phyloP scores from a whole-genome alignment of 2,329 filamentous ascomycete species.

The Cordyceps cateniannulata region DNA sequence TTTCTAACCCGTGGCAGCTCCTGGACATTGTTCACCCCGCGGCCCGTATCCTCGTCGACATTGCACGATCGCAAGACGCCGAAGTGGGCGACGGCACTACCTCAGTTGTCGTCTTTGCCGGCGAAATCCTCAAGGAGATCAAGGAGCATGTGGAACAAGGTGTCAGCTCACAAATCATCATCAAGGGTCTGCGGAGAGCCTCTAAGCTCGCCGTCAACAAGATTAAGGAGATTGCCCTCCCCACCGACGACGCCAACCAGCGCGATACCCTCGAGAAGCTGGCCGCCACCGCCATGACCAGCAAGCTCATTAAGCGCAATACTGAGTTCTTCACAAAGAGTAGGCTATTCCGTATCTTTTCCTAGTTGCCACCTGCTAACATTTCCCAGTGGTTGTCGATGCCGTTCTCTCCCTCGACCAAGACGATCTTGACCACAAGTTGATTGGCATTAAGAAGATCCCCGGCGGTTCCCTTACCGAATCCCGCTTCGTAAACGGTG shows the following conservation, averaged over 20 bases:
- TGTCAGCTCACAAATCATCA: constrained; percentile 93
- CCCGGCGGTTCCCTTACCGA: constrained; percentile 94
- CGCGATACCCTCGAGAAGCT: constrained; percentile 84
- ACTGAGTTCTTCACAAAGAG: constrained; percentile 96
- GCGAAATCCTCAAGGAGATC: constrained; percentile 94
- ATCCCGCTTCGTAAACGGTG: constrained; percentile 93
- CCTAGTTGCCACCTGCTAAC: constrained; percentile 21
- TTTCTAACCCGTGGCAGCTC: constrained; percentile 48
- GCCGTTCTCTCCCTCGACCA: constrained; percentile 93
- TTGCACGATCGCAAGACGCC: constrained; percentile 96
- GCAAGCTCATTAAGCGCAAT: constrained; percentile 98
- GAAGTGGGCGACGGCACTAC: constrained; percentile 98
- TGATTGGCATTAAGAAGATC: constrained; percentile 98
- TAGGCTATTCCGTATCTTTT: constrained; percentile 35
- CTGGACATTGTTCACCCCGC: constrained; percentile 98
- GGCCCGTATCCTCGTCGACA: constrained; percentile 94
- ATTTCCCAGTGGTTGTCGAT: constrained; percentile 82
- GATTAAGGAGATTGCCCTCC: constrained; percentile 93
- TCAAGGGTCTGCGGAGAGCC: constrained; percentile 88
- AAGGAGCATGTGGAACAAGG: constrained; percentile 95
- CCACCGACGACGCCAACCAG: constrained; percentile 74
- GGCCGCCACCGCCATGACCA: constrained; percentile 95
- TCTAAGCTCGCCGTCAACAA: constrained; percentile 93
- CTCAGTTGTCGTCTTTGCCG: constrained; percentile 93
- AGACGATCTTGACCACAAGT: constrained; percentile 92